Evolutionary conservation across 1,284 basidiomycete genomes (phyloP), one percentile per base, ranked within the genome.

Genomic region (Tylopilus orsonianus): DNA sequence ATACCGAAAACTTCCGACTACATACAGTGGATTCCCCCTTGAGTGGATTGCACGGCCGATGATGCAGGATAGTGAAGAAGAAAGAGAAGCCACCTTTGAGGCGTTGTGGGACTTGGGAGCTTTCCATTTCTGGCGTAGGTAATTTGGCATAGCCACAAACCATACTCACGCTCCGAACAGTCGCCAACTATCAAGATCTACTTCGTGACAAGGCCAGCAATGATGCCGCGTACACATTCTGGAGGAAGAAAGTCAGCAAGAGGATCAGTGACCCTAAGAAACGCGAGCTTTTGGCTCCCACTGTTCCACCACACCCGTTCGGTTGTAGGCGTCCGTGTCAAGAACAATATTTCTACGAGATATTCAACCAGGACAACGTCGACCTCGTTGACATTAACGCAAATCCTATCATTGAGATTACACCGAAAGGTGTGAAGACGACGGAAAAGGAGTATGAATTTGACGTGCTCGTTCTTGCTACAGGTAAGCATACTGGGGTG

Each of bases 311-410:
- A 5, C 59, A 61, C 10, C 59, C 56, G 1, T 46, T 58, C 16
- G 57, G 32, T 5, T 58, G 49, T 43, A 59, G 36, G 16, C 46
- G 46, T 14, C 54, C 49, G 9, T 27, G 19, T 8, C 44, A 13
- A 13, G 44, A 59, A 8, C 47, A 52, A 40, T 19, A 23, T 30
- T 60, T 48, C 33, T 59, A 57, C 18, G 57, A 54, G 14, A 36
- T 52, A n/a, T 48, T 57, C 24, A 47, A 55, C n/a, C 55, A 60
- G 8, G 35, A 46, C 19, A 57, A 57, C 4, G 48, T 56, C 8
- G 52, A 57, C 14, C 8, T 56, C 13, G 34, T 55, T 1, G 48
- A 56, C 26, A 14, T 53, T 0, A 52, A 49, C 4, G 38, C 6
- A 7, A 42, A n/a, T 18, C 56, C 46, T 0, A 60, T 57, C 35